Evolutionary conservation across 1,284 basidiomycete species (phyloP).

Genomic region (Peniophora sp.): DNA sequence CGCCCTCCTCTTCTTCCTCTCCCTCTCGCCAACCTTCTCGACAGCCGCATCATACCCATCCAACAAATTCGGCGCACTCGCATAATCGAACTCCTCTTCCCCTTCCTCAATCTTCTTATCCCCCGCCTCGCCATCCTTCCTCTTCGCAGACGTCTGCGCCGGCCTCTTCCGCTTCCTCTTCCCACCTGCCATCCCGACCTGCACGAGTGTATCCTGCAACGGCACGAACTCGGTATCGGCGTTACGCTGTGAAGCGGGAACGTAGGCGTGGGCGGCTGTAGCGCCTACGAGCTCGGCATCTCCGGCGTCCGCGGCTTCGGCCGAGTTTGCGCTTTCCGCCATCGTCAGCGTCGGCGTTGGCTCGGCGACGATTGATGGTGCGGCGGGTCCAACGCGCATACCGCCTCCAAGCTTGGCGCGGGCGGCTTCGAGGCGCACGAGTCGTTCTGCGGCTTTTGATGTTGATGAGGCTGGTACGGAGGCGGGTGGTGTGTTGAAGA

Average conservation of each 20-base stretch:
- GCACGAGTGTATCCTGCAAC: constrained; percentile 57
- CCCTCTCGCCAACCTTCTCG: constrained; percentile 36
- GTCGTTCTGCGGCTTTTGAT: background rate
- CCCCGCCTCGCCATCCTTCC: too few species aligned
- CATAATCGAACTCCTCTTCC: constrained; percentile 58
- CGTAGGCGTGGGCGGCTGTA: constrained; percentile 56
- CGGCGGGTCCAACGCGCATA: constrained; percentile 30
- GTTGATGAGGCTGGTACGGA: background rate
- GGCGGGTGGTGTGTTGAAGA: background rate
- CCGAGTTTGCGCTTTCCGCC: constrained; percentile 19
- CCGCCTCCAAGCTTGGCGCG: constrained; percentile 6
- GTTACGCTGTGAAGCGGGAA: constrained; percentile 50
- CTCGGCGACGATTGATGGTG: constrained; percentile 30
- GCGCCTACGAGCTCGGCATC: constrained; percentile 19
- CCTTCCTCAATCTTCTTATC: too few species aligned
- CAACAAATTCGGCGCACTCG: constrained; percentile 65
- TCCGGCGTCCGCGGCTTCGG: constrained; percentile 5
- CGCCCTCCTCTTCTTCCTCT: constrained; percentile 28
- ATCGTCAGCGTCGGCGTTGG: constrained; percentile 38
- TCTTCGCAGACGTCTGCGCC: constrained; percentile 7
- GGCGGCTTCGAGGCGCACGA: background rate
- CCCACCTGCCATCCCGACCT: constrained; percentile 58
- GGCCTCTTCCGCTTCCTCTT: constrained; percentile 45
- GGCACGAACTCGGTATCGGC: constrained; percentile 17
- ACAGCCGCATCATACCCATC: constrained; percentile 36